Evolutionary conservation across 139 green algal genomes (phyloP).

Genomic region (Coelastrella sp.): DNA sequence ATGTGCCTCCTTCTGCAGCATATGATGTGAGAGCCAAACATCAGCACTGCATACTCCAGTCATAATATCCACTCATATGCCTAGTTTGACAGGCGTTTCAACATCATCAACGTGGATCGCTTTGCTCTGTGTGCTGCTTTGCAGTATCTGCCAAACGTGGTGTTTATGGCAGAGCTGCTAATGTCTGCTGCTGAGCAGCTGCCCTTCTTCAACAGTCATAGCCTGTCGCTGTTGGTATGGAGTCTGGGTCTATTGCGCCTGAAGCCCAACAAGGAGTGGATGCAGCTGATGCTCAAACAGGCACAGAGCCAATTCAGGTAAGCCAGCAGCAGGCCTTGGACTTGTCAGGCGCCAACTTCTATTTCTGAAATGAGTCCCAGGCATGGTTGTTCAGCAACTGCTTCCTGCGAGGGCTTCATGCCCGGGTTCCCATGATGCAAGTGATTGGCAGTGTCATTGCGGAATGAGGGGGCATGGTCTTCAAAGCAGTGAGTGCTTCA

Average conservation of each 20-base stretch:
- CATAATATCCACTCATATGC: too few species aligned
- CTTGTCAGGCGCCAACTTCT: background rate
- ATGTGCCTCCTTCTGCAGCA: too few species aligned
- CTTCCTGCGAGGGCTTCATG: background rate
- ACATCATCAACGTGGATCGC: background rate
- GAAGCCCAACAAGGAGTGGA: constrained; percentile 51
- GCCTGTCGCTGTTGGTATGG: constrained; percentile 58
- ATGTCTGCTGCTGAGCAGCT: constrained; percentile 48
- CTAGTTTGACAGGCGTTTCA: background rate
- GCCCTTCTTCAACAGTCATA: constrained; percentile 45
- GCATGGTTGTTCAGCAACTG: background rate
- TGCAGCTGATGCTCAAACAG: constrained; percentile 38
- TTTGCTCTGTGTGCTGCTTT: background rate
- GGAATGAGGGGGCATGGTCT: background rate
- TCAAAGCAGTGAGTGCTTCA: background rate
- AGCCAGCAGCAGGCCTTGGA: background rate
- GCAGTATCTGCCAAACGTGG: constrained; percentile 39
- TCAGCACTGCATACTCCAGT: too few species aligned
- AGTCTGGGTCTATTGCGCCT: constrained; percentile 56
- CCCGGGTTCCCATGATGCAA: background rate
- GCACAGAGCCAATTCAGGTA: background rate
- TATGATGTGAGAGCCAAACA: too few species aligned
- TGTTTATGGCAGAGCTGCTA: constrained; percentile 47
- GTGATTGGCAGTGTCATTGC: background rate
- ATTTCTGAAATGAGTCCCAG: background rate